These are phyloP conservation scores for Amaranthus hypochondriacus DNA, from an alignment of 148 eudicot genomes.

Conservation along the genomic window DNA sequence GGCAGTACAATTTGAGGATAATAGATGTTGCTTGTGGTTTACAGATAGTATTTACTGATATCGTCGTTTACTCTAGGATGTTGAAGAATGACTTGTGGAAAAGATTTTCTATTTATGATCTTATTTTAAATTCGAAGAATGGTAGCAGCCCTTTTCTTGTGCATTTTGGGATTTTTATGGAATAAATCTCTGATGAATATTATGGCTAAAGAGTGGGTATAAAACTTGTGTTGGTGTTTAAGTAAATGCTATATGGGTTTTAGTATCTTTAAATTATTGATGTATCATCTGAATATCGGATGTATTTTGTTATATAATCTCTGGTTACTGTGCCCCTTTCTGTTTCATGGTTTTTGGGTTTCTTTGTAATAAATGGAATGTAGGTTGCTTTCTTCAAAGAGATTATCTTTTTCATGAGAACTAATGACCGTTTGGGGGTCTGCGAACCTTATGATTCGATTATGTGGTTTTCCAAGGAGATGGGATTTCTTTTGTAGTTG, in stretches of 20 bases:
- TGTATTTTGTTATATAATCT: constrained; percentile 17
- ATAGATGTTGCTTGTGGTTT: constrained; percentile 21
- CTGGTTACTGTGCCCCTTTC: constrained; percentile 13
- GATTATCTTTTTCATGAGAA: constrained; percentile 9
- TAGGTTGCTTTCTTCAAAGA: constrained; percentile 17
- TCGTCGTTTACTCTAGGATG: constrained; percentile 7
- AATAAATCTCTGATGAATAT: constrained; percentile 14
- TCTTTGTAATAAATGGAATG: constrained; percentile 8
- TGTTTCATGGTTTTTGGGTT: constrained; percentile 14
- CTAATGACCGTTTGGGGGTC: constrained; percentile 17
- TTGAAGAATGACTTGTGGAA: constrained; percentile 8
- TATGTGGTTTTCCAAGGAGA: constrained; percentile 16
- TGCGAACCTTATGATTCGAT: constrained; percentile 8
- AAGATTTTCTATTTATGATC: constrained; percentile 20
- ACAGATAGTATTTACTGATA: constrained; percentile 7
- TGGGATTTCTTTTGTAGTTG: constrained; percentile 1
- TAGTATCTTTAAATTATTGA: constrained; percentile 11
- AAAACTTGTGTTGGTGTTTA: constrained; percentile 16
- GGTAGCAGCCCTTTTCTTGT: constrained; percentile 12
- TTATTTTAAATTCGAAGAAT: constrained; percentile 5
- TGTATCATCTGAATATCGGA: constrained; percentile 22
- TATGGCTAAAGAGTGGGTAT: constrained; percentile 26
- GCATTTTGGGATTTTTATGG: constrained; percentile 23
- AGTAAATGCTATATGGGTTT: constrained; percentile 23
- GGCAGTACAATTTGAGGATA: constrained; percentile 25